Base-by-base conservation (phyloP, 2,329 filamentous ascomycete genomes). In the Ascochyta clinopodiicola region DNA sequence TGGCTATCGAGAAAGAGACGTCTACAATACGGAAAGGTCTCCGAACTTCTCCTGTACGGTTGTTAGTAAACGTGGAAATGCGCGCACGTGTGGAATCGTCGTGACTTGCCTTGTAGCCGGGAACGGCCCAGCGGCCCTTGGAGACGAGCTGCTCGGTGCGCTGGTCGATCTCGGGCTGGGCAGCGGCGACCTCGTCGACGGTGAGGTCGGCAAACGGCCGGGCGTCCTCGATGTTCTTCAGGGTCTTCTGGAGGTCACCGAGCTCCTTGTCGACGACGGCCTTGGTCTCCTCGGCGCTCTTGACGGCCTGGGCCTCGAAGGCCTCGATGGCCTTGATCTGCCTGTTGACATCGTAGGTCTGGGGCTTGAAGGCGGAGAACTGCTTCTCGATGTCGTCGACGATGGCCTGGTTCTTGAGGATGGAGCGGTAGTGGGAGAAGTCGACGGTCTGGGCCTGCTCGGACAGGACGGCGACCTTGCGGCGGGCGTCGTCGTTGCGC, bases 301-400 rank as follows among this genome's bases (percentile, higher is more conserved):
- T 92, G 72, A 99, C 81, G 66, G 95, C 95, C 86, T 98, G 92
- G 56, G 91, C 88, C 87, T 99, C 94, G 77, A 99, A 99, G 53
- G 92, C 91, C 77, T 98, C 93, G 77, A 99, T 98, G 72, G 93
- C 91, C 88, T 97, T 98, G 77, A 99, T 84, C 85, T 99, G 95
- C 78, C 94, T 88, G 79, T 74, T 81, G 68, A 99, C 88, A 80
- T 99, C 95, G 85, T 98, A 97, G 69, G 91, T 91, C 75, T 86
- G 84, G 70, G 94, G 92, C 87, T 95, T 91, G 88, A 96, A 99
- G 64, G 84, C 84, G 73, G 83, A 87, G 86, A 97, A 95, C 77
- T 94, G 90, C 83, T 91, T 92, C 88, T 99, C 95, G 78, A 99
- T 95, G 85, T 99, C 92, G 81, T 96, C 89, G 77, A 99, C 79